Evolutionary conservation across 2,329 filamentous ascomycete genomes (phyloP).

Genomic region (Chaetoscypha palmicola): DNA sequence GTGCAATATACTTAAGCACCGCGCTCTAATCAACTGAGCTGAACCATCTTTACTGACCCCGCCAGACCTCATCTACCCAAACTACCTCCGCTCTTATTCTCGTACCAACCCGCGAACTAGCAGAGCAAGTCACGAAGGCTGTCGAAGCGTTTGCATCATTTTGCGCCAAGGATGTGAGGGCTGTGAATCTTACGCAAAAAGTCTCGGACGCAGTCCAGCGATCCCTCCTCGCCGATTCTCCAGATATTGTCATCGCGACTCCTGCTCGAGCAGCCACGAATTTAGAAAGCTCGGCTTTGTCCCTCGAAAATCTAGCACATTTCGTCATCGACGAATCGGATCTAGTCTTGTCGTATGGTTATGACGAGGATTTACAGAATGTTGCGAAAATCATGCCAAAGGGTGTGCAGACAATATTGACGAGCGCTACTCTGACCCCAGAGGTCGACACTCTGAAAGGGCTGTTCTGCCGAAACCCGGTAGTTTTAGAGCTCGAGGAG

Average conservation of each 20-base stretch:
- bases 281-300: conserved; percentile 64
- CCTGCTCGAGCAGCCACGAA: conserved; percentile 77
- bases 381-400: conserved; percentile 73
- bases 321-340: conserved; percentile 94
- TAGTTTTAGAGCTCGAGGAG: conserved; percentile 74
- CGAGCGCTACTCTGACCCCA: conserved; percentile 84
- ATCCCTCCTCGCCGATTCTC: conserved; percentile 75
- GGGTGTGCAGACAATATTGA: conserved; percentile 82
- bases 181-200: conserved; percentile 83
- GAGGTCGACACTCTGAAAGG: conserved; percentile 82
- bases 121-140: conserved; percentile 78
- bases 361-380: conserved; percentile 80
- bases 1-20: no score
- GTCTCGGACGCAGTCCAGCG: conserved; percentile 83
- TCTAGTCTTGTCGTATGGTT: conserved; percentile 86
- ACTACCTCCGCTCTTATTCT: conserved; percentile 75
- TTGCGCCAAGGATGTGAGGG: conserved; percentile 75
- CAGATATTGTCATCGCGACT: conserved; percentile 87
- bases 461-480: conserved; percentile 77
- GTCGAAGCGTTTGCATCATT: conserved; percentile 72
- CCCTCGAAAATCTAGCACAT: conserved; percentile 60
- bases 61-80: conserved; percentile 42
- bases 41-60: conserved; percentile 11
- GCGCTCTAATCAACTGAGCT: neutral
- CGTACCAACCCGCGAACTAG: conserved; percentile 89